Base-by-base conservation (phyloP, 2,329 filamentous ascomycete genomes). In the Coniochaeta pulveracea region DNA sequence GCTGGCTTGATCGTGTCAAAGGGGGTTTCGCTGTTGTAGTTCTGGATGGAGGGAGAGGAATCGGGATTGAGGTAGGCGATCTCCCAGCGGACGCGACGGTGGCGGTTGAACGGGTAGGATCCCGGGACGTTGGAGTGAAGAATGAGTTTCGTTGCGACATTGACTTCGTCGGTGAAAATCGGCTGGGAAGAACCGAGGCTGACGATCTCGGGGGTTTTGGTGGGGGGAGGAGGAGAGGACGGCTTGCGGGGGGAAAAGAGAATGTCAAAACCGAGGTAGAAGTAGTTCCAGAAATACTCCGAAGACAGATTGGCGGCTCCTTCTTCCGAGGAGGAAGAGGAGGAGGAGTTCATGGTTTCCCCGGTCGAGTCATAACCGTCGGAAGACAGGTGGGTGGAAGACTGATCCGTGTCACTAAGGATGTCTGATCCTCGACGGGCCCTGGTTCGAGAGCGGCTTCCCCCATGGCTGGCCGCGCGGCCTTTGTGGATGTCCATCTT, bases 251-350 rank as follows among this genome's bases (percentile, higher is more conserved):
- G 76, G 1, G 89, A 93, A n/a, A 98, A 72, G 5, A 96, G 68
- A 8, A 95, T 72, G 54, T 98, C 91, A 49, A 98, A 93, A 2
- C 91, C 91, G 40, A 94, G 79, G 43, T 89, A 81, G 51, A 95
- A 98, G 54, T 98, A 98, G 54, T 96, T 96, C 58, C 91, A 95
- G 53, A 96, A 98, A 43, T 80, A 86, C 51, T 93, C 85, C 4
- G 76, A 71, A 2, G 76, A 72, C 4, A 76, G 44, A 52, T 66
- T 61, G 42, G 64, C 61, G 2, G 62, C 60, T 4, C 61, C 51
- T 19, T 72, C 69, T 19, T 76, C 76, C 26, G 74, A 69, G 11
- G 74, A 52, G 3, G 61, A 69, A 37, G 70, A 70, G 15, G 71
- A 64, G 19, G 66, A 69, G 16, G 67, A 69, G 16, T 84, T 80